Conservation (phyloP, 768 basidiomycete genomes). For the Kwoniella sp. region DNA sequence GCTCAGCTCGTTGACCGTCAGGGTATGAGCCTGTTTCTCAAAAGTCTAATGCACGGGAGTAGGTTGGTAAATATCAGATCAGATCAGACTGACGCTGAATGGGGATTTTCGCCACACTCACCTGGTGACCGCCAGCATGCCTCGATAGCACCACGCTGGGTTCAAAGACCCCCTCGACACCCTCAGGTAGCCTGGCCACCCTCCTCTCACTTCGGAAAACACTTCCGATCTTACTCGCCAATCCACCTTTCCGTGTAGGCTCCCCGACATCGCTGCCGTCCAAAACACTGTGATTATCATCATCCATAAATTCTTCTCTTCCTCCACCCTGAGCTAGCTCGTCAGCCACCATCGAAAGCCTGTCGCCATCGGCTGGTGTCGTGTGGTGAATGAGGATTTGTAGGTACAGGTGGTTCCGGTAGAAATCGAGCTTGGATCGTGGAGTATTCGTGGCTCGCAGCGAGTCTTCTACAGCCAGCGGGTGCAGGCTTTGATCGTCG, state of each 20-base stretch:
- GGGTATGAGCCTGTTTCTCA: constrained; percentile 45
- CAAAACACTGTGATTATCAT: constrained; percentile 8
- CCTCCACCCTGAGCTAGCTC: constrained; percentile 18
- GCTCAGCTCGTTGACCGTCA: constrained; percentile 50
- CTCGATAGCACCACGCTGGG: constrained; percentile 32
- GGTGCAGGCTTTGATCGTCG: constrained; percentile 53
- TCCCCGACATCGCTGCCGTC: not conserved
- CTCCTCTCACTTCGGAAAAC: constrained; percentile 8
- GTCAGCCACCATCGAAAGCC: constrained; percentile 25
- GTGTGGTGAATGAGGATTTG: constrained; percentile 53
- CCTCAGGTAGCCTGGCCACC: constrained; percentile 45
- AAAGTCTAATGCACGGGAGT: constrained; percentile 20
- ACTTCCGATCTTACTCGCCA: constrained; percentile 4
- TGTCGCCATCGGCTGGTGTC: constrained; percentile 32
- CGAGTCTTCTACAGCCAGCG: constrained; percentile 54
- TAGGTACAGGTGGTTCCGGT: constrained; percentile 53
- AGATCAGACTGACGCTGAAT: too few relatives aligned
- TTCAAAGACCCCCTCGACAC: constrained; percentile 55
- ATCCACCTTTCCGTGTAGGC: not conserved
- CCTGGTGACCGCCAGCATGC: constrained; percentile 23
- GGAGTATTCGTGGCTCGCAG: constrained; percentile 51
- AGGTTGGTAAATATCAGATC: too few relatives aligned
- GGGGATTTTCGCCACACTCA: not conserved
- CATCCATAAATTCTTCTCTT: not conserved
- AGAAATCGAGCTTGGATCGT: constrained; percentile 55